Evolutionary conservation across 1,284 basidiomycete species (phyloP).

Genomic region (Singerocomus rubriflavus): DNA sequence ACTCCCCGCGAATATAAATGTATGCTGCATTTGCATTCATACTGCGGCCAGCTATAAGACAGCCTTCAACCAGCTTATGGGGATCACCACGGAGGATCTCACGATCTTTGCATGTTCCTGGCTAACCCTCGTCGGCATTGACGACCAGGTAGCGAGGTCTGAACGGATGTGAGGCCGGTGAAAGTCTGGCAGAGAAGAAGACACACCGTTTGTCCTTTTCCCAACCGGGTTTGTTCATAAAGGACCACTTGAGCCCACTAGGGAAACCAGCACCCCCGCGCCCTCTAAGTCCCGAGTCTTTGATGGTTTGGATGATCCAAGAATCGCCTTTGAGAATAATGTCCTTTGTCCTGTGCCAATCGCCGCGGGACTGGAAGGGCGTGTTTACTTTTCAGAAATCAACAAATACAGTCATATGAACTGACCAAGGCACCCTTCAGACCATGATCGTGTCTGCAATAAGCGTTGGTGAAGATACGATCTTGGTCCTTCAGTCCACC

Average conservation of each 20-base stretch:
- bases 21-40: constrained; percentile 99
- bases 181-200: not conserved
- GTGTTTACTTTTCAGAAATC: not conserved
- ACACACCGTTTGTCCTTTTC: constrained; percentile 85
- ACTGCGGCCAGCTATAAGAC: constrained; percentile 93
- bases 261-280: constrained; percentile 98
- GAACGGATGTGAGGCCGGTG: constrained; percentile 1
- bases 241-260: constrained; percentile 96
- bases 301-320: constrained; percentile 97
- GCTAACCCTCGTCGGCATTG: constrained; percentile 98
- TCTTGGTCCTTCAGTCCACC: constrained; percentile 94
- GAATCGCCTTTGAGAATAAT: constrained; percentile 92
- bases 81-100: constrained; percentile 98
- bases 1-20: constrained; percentile 99
- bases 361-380: constrained; percentile 71
- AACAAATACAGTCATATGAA: not conserved
- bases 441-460: constrained; percentile 81
- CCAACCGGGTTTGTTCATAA: constrained; percentile 99
- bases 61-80: constrained; percentile 97
- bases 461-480: constrained; percentile 89
- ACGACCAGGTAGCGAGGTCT: constrained; percentile 95
- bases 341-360: constrained; percentile 98
- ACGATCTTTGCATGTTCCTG: constrained; percentile 98
- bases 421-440: constrained; percentile 84
- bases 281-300: constrained; percentile 94